phyloP scores from a whole-genome alignment of 2,329 filamentous ascomycete species.

The Fusarium redolens region DNA sequence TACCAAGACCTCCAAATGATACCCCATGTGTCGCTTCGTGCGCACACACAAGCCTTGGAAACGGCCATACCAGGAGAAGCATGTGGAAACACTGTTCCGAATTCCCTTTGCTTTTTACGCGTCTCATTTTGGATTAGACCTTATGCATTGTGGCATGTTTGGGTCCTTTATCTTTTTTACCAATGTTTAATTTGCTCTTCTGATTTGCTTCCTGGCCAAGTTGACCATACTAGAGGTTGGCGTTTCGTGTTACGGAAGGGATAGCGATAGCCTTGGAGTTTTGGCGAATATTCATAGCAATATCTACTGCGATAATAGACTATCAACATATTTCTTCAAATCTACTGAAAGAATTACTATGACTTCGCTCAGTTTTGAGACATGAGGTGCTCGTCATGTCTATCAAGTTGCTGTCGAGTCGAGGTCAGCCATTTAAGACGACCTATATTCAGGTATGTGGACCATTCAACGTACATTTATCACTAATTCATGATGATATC shows the following conservation, averaged over 20 bases:
- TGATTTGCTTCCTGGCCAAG: constrained; percentile 39
- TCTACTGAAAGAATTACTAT: background rate
- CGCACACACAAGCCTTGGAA: constrained; percentile 36
- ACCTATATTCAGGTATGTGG: background rate
- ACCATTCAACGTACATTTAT: background rate
- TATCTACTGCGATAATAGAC: constrained; percentile 24
- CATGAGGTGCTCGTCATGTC: background rate
- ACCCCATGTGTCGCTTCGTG: constrained; percentile 35
- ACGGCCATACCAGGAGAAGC: constrained; percentile 18
- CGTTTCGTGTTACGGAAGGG: constrained; percentile 29
- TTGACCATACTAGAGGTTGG: constrained; percentile 35
- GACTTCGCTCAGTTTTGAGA: background rate
- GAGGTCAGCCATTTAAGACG: background rate
- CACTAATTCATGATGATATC: constrained; percentile 3
- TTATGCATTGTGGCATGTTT: constrained; percentile 19
- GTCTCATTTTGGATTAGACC: constrained; percentile 11
- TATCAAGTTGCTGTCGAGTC: background rate
- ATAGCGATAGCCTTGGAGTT: constrained; percentile 25
- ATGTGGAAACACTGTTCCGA: constrained; percentile 17
- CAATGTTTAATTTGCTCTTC: constrained; percentile 2
- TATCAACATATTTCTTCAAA: background rate
- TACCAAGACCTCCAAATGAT: constrained; percentile 44
- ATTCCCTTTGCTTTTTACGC: constrained; percentile 10
- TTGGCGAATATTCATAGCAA: constrained; percentile 33
- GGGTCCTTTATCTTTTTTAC: constrained; percentile 2